A percentile compares a stretch with the other conserved stretches of the same genome.
Conservation (phyloP, 257 asterid genomes). For the Solanum bukasovii region DNA sequence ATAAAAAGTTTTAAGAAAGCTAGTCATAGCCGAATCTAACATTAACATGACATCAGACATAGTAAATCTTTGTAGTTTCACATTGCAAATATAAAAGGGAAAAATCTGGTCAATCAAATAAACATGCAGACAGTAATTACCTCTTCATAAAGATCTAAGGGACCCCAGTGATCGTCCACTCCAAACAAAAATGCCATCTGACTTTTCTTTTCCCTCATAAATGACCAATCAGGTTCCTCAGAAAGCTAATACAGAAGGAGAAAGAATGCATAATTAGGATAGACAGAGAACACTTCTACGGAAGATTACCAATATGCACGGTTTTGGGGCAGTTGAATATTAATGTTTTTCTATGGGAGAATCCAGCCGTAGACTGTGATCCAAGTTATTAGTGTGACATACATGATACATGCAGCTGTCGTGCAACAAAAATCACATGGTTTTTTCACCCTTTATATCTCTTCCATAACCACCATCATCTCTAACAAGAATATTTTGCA, state of each 20-base stretch:
- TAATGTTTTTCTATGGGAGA: background rate
- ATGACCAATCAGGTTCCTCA: conserved; percentile 60
- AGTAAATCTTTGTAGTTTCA: background rate
- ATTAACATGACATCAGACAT: background rate
- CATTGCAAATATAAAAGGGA: background rate
- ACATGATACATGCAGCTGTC: background rate
- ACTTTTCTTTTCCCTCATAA: conserved; percentile 43
- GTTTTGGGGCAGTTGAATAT: background rate
- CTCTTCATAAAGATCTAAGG: conserved; percentile 68
- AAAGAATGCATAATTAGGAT: background rate
- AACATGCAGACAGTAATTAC: conserved; percentile 19
- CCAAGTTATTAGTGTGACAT: background rate
- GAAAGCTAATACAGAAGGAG: conserved; percentile 34
- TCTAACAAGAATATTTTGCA: background rate
- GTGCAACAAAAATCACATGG: background rate
- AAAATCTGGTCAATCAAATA: background rate
- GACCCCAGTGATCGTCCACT: conserved; percentile 91
- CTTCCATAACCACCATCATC: background rate
- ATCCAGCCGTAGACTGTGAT: background rate
- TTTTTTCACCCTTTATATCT: background rate
- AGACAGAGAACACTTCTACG: background rate
- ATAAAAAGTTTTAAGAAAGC: background rate
- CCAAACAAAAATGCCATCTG: conserved; percentile 73
- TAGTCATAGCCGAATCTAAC: background rate
- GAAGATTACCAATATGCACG: background rate